Evolutionary conservation across 108 stramenopile genomes (phyloP), one percentile per base, ranked within the genome.

Genomic region (Heterococcus sp.): DNA sequence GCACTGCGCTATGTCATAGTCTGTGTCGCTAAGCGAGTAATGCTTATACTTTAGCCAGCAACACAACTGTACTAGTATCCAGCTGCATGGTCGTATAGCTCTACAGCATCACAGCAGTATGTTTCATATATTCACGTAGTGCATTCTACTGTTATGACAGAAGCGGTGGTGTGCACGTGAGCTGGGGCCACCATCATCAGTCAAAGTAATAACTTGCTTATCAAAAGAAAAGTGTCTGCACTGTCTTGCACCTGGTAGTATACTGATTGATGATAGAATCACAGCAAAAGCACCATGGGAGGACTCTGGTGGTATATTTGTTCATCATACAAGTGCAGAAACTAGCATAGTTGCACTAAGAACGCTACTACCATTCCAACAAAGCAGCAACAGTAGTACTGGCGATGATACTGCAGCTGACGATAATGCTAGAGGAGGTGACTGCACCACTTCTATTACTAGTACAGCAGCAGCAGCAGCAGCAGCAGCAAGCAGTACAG

Each of bases 171-270:
- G 79, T 66, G 27, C 21, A 21, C 30, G 63, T 32, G 79, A 81
- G 72, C 72, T 81, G 58, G 79, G 79, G 26, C 33, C 26, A 21
- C 46, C 46, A 21, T 58, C 46, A 14, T 32, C 67, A 14, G 72
- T 81, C n/a, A 65, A 65, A 28, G 79, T 81, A 65, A 81, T 81
- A 71, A 81, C 79, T 27, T 81, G 79, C 37, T 73, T 81, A 72
- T 63, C 69, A 1, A 81, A 66, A 35, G 72, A 81, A n/a, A 81
- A 81, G 37, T 66, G 73, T 39, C 66, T 14, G 5, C 35, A 81
- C 72, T 81, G 79, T 72, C 31, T 2, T 2, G 3, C 14, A 38
- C 14, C 63, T 29, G 79, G 79, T 32, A 72, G 65, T 29, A 27
- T 81, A 4, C 79, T 81, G 72, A 81, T 81, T 35, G 79, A 81